Percentiles rank a stretch among this genome's conserved stretches.
phyloP scores from a whole-genome alignment of 1,139 yeast species.

The Magnusiomyces clavatus region DNA sequence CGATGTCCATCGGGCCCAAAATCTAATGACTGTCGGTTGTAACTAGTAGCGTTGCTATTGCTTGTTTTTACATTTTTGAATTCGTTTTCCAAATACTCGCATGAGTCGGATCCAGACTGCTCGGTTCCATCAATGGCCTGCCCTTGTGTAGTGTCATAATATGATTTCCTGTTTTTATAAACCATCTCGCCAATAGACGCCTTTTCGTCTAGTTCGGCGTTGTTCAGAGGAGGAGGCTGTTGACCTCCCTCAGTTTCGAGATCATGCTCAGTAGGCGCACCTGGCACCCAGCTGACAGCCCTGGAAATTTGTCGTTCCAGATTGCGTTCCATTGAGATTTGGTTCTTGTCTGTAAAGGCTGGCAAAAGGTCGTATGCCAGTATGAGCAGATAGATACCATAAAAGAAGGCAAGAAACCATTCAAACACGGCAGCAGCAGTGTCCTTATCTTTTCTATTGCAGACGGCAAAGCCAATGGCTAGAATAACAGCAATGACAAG shows the following conservation, averaged over 20 bases:
- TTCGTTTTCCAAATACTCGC: no score
- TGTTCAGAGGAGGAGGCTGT: neutral
- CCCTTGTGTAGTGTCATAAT: neutral
- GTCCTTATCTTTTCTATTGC: conserved; percentile 35
- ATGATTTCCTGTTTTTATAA: conserved; percentile 1
- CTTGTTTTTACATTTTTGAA: no score
- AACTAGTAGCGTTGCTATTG: no score
- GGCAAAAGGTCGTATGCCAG: conserved; percentile 69
- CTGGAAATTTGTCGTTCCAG: conserved; percentile 11
- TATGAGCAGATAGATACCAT: conserved; percentile 59
- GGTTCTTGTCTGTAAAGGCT: conserved; percentile 36
- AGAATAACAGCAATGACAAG: conserved; percentile 56
- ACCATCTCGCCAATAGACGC: neutral
- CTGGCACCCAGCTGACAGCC: conserved; percentile 13
- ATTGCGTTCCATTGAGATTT: conserved; percentile 16
- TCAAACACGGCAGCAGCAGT: conserved; percentile 59
- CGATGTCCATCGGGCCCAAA: no score
- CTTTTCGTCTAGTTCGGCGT: neutral
- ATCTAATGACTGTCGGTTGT: no score
- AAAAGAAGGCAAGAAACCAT: conserved; percentile 80
- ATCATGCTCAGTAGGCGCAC: conserved; percentile 6
- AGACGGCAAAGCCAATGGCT: conserved; percentile 61
- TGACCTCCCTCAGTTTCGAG: conserved; percentile 17
- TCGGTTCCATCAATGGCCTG: no score
- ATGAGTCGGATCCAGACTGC: no score